A percentile compares a stretch with the other conserved stretches of the same genome.
phyloP scores from a whole-genome alignment of 2,329 filamentous ascomycete species.

The Cladobotryum mycophilum region DNA sequence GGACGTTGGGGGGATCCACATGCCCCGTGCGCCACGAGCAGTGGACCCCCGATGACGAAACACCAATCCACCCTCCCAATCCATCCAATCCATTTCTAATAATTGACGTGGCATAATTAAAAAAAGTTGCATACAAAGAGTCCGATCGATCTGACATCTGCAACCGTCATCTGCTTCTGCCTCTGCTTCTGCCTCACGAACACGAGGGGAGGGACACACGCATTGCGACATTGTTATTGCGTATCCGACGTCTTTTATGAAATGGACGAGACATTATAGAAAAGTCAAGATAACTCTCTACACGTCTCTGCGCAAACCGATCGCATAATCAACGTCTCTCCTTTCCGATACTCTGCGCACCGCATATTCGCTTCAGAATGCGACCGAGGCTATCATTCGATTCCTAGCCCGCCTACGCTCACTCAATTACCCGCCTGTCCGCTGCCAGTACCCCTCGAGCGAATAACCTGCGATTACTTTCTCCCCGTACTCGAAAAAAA shows the following conservation, averaged over 20 bases:
- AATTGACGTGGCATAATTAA: slow-evolving; percentile 8
- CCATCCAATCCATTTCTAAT: not conserved
- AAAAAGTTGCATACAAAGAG: not conserved
- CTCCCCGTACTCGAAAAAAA: not conserved
- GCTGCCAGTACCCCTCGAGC: not conserved
- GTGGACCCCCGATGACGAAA: slow-evolving; percentile 5
- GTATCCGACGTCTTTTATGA: too few relatives aligned
- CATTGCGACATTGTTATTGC: too few relatives aligned
- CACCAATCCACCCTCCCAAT: slow-evolving; percentile 2
- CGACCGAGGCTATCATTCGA: not conserved
- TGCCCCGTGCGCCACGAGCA: not conserved
- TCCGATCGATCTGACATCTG: too few relatives aligned
- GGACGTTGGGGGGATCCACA: not conserved
- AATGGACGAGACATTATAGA: too few relatives aligned
- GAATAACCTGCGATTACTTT: too few relatives aligned
- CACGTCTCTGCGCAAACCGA: too few relatives aligned
- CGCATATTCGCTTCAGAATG: not conserved
- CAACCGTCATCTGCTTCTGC: too few relatives aligned
- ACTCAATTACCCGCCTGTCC: not conserved
- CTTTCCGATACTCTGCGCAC: too few relatives aligned
- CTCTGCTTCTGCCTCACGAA: too few relatives aligned
- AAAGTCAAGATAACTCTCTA: too few relatives aligned
- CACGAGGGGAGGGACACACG: too few relatives aligned
- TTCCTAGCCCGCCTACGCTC: not conserved
- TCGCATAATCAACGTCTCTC: too few relatives aligned